These are phyloP conservation scores for Extremus antarcticus DNA, from an alignment of 495 filamentous ascomycete genomes.

Conservation along the genomic window DNA sequence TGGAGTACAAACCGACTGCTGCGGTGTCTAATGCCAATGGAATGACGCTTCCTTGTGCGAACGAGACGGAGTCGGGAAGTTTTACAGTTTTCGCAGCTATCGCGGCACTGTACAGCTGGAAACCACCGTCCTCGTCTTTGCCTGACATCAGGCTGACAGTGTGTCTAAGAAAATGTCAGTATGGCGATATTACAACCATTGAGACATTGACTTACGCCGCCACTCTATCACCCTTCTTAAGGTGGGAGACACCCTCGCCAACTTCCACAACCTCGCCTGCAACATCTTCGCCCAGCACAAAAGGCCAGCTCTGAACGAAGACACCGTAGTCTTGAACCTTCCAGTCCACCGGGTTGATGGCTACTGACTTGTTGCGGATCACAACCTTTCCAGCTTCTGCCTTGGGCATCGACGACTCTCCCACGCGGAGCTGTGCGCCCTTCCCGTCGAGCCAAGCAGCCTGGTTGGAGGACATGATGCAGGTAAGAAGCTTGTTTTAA, in stretches of 20 bases:
- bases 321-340: slow-evolving; percentile 22
- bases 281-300: slow-evolving; percentile 34
- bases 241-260: slow-evolving; percentile 30
- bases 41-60: slow-evolving; percentile 38
- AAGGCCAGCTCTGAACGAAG: slow-evolving; percentile 32
- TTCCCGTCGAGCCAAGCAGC: slow-evolving; percentile 29
- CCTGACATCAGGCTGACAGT: slow-evolving; percentile 21
- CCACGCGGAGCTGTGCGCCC: slow-evolving; percentile 22
- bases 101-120: slow-evolving; percentile 40
- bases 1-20: slow-evolving; percentile 39
- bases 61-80: slow-evolving; percentile 40
- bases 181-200: not conserved
- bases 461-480: slow-evolving; percentile 18
- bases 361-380: slow-evolving; percentile 31
- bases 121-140: slow-evolving; percentile 29
- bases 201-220: slow-evolving; percentile 22
- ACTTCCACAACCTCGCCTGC: slow-evolving; percentile 36
- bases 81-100: slow-evolving; percentile 28
- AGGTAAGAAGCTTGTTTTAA: not conserved
- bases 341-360: slow-evolving; percentile 36
- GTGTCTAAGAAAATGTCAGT: slow-evolving; percentile 22
- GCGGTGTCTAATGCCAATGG: slow-evolving; percentile 47
- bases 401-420: slow-evolving; percentile 21
- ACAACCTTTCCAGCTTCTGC: slow-evolving; percentile 30
- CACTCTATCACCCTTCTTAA: slow-evolving; percentile 39